A percentile compares a stretch with the other conserved stretches of the same genome.
These are phyloP conservation scores for Datisca glomerata DNA, from an alignment of 306 rosid genomes.

Conservation along the genomic window DNA sequence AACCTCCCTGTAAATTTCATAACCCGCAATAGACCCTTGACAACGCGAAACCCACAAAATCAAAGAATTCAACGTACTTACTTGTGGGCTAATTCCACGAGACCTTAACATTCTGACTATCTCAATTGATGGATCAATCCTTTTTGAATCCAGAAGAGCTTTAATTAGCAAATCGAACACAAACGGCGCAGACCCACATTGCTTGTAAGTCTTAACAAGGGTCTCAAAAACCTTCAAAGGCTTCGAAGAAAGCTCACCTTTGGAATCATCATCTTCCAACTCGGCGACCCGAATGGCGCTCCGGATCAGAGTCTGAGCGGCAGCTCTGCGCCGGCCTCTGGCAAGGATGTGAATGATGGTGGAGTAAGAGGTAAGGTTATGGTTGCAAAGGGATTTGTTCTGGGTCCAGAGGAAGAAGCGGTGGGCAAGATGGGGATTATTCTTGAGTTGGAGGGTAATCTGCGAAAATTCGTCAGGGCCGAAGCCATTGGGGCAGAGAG, in stretches of 20 bases:
- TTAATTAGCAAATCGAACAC: constrained; percentile 57
- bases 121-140: constrained; percentile 30
- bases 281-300: constrained; percentile 27
- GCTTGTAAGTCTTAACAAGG: constrained; percentile 43
- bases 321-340: constrained; percentile 42
- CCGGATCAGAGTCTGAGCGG: constrained; percentile 36
- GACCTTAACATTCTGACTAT: constrained; percentile 50
- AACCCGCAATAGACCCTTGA: constrained; percentile 38
- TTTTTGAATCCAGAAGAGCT: constrained; percentile 51
- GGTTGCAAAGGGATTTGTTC: constrained; percentile 42
- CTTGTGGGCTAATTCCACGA: constrained; percentile 47
- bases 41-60: constrained; percentile 30
- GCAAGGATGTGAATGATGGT: constrained; percentile 63
- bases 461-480: constrained; percentile 40
- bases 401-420: constrained; percentile 58
- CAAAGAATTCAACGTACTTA: constrained; percentile 52
- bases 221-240: constrained; percentile 46
- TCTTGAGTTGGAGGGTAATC: constrained; percentile 36
- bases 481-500: constrained; percentile 43
- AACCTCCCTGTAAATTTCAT: constrained; percentile 40
- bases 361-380: constrained; percentile 49
- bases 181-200: constrained; percentile 66
- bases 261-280: neutral
- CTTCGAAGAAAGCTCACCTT: constrained; percentile 4
- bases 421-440: constrained; percentile 65